These are phyloP conservation scores for Pouteria glomerata DNA, from an alignment of 148 eudicot species.

Conservation along the genomic window DNA sequence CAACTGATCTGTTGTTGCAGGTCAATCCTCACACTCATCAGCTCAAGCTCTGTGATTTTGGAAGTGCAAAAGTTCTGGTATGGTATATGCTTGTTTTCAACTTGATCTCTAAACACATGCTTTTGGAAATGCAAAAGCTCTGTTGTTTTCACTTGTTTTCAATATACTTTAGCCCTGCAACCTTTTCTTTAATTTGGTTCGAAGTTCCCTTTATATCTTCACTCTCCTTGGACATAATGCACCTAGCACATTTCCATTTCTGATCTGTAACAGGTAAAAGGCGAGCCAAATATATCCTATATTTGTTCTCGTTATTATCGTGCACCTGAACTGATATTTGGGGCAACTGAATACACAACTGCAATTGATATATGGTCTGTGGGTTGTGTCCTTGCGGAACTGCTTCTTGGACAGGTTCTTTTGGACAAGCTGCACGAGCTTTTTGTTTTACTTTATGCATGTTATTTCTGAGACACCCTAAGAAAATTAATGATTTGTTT, in stretches of 20 bases:
- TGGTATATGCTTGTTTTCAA: neutral
- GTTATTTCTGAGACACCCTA: neutral
- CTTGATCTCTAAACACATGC: neutral
- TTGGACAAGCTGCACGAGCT: neutral
- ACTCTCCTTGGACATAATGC: neutral
- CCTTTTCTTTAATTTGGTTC: neutral
- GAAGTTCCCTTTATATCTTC: neutral
- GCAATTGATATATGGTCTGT: conserved; percentile 53
- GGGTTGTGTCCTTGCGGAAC: conserved; percentile 51
- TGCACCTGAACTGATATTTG: conserved; percentile 53
- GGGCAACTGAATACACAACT: conserved; percentile 50
- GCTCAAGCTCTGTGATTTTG: conserved; percentile 52
- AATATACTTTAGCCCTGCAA: neutral
- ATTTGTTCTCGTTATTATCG: conserved; percentile 53
- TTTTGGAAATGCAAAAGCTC: neutral
- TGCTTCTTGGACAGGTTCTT: conserved; percentile 48
- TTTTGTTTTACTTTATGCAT: neutral
- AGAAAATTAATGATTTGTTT: neutral
- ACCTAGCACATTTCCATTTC: neutral
- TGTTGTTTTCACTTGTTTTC: too few species aligned
- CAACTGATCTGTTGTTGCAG: conserved; percentile 16
- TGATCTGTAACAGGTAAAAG: conserved; percentile 34
- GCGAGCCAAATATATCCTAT: conserved; percentile 55
- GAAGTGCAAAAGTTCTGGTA: conserved; percentile 58
- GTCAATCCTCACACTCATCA: conserved; percentile 51